Evolutionary conservation across 2,329 filamentous ascomycete genomes (phyloP).

Genomic region (Plectosphaerella cucumerina): DNA sequence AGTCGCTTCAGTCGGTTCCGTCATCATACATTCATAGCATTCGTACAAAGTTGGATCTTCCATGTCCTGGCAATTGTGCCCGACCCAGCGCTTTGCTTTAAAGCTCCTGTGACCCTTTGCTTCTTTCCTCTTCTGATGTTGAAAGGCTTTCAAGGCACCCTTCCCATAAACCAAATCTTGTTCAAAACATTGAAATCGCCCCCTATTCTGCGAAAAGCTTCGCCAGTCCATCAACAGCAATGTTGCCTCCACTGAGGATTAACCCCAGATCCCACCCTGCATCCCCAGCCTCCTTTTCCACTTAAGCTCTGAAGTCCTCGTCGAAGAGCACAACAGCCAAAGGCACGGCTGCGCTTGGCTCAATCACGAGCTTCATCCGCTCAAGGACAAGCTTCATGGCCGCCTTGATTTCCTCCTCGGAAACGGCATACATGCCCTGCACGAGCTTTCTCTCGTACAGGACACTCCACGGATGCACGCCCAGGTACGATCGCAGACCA

Average conservation of each 20-base stretch:
- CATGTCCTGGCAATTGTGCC: too few relatives aligned
- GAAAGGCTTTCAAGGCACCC: too few relatives aligned
- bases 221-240: conserved; percentile 49
- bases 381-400: conserved; percentile 78
- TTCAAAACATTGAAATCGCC: too few relatives aligned
- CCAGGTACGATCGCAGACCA: conserved; percentile 80
- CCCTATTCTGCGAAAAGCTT: conserved; percentile 49
- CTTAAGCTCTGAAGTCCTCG: conserved; percentile 71
- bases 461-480: conserved; percentile 69
- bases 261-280: conserved; percentile 69
- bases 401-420: conserved; percentile 74
- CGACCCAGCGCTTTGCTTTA: too few relatives aligned
- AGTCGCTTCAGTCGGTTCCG: too few relatives aligned
- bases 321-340: conserved; percentile 80
- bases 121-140: too few relatives aligned
- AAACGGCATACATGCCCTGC: conserved; percentile 65
- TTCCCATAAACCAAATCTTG: too few relatives aligned
- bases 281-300: conserved; percentile 66
- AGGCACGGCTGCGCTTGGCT: conserved; percentile 82
- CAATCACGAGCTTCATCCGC: conserved; percentile 84
- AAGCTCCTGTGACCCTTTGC: too few relatives aligned
- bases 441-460: conserved; percentile 72
- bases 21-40: too few relatives aligned
- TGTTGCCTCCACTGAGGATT: conserved; percentile 58
- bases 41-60: too few relatives aligned